Evolutionary conservation across 192 early-diverging fungal species (phyloP), one percentile per base, ranked within the genome.

Genomic region (Dimargaris cristalligena): DNA sequence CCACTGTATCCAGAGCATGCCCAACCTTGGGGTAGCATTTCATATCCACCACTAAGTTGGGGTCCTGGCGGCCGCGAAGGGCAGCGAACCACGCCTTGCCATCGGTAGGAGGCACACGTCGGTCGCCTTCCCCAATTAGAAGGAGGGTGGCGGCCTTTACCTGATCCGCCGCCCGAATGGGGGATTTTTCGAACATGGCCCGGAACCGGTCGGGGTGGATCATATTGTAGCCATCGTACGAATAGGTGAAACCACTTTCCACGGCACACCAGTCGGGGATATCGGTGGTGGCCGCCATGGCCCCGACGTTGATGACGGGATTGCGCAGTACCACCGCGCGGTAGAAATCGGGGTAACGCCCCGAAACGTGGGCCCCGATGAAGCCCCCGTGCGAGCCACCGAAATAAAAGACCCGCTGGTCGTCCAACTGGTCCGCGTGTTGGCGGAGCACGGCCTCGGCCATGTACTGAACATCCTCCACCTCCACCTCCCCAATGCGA

Each of bases 331-430:
- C 74, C 23, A 72, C 68, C 1, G 74, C 84, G 20, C 75, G 79
- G 64, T 79, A 90, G 51, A 75, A 78, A n/a, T 72, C 75, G 13
- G 76, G 74, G 25, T 63, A 74, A 44, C 66, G 64, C 4, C 63
- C 74, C 8, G 81, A 67, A 34, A 86, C 59, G 61, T 81, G 71
- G 1, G 74, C 77, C 2, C 78, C 71, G 34, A 81, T 80, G 57
- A 83, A 82, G 8, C 84, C 84, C 28, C 83, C 81, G 59, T 89
- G 86, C 23, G 78, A 80, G 14, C 87, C 89, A 34, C 89, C 89
- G n/a, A 78, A 65, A 28, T 82, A 63, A 23, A 73, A 73, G 23
- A 78, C 78, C 28, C 68, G 66, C 28, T 73, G 51, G 6, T 65
- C 32, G 44, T 85, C 82, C 20, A 76, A 74, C 2, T 64, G 33